Evolutionary conservation across 345 rosid species (phyloP), one percentile per base, ranked within the genome.

Genomic region (Syzygium grande): DNA sequence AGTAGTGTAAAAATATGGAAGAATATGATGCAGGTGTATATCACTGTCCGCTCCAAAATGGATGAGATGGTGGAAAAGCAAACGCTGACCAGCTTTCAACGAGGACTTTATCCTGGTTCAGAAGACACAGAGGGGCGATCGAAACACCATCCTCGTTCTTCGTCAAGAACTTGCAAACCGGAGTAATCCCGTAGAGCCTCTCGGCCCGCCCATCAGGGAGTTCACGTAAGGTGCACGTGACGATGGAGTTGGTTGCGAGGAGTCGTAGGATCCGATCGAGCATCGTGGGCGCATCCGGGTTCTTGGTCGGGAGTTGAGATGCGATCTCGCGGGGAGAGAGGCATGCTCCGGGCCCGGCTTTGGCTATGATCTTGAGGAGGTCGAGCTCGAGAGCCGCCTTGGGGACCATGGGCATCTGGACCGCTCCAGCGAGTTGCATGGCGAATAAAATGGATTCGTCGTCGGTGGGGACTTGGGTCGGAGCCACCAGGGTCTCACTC

Each of bases 61-160:
- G n/a, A n/a, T n/a, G n/a, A n/a, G n/a, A n/a, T n/a, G n/a, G n/a
- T n/a, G n/a, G n/a, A n/a, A n/a, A n/a, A n/a, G n/a, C n/a, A n/a
- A n/a, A n/a, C n/a, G n/a, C n/a, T n/a, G n/a, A n/a, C n/a, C n/a
- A n/a, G n/a, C n/a, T n/a, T n/a, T n/a, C n/a, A n/a, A n/a, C n/a
- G n/a, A n/a, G n/a, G n/a, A n/a, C n/a, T n/a, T n/a, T n/a, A n/a
- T n/a, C n/a, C n/a, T n/a, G n/a, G n/a, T n/a, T n/a, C n/a, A n/a
- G n/a, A n/a, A n/a, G n/a, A n/a, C n/a, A n/a, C n/a, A 41, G 4
- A 51, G 91, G 51, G 25, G 91, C 88, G 14, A 92, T 11, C 11
- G 93, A 91, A 51, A 80, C 91, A 12, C 93, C 93, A 59, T 92
- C 92, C 85, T 92, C 90, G 54, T 91, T 91, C 85, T 89, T 89